Evolutionary conservation across 495 filamentous ascomycete genomes (phyloP).

Genomic region (Opeltia flavorubescens): DNA sequence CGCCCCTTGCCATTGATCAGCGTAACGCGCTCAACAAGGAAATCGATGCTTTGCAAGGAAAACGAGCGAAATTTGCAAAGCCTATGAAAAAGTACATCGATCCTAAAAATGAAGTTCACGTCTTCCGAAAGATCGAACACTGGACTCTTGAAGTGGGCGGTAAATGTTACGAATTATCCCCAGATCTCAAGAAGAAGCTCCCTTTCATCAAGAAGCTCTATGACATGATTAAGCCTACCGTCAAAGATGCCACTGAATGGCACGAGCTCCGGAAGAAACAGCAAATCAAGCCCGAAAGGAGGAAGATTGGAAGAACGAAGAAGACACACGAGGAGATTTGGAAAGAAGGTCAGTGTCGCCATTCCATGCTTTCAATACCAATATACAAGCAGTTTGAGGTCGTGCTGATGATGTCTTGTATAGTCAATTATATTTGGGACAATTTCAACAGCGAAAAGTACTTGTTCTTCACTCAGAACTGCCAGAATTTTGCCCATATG

Average conservation of each 20-base stretch:
- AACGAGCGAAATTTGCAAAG: no score
- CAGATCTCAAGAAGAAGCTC: conserved; percentile 2
- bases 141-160: conserved; percentile 3
- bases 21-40: no score
- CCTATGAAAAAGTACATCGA: no score
- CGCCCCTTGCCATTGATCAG: no score
- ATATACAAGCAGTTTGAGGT: no score
- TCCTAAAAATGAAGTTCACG: conserved; percentile 1
- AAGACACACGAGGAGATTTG: not conserved
- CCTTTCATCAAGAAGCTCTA: not conserved
- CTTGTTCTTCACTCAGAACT: not conserved
- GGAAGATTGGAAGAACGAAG: conserved; percentile 1
- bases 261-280: not conserved
- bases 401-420: no score
- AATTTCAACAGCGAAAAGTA: not conserved
- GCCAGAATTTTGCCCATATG: conserved; percentile 2
- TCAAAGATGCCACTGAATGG: conserved; percentile 2
- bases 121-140: conserved; percentile 2
- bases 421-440: not conserved
- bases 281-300: not conserved
- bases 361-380: no score
- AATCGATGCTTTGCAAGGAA: no score
- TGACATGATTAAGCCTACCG: not conserved
- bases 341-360: not conserved
- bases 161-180: not conserved